Base-by-base conservation (phyloP, 495 filamentous ascomycete species). In the Hamigera avellanea region DNA sequence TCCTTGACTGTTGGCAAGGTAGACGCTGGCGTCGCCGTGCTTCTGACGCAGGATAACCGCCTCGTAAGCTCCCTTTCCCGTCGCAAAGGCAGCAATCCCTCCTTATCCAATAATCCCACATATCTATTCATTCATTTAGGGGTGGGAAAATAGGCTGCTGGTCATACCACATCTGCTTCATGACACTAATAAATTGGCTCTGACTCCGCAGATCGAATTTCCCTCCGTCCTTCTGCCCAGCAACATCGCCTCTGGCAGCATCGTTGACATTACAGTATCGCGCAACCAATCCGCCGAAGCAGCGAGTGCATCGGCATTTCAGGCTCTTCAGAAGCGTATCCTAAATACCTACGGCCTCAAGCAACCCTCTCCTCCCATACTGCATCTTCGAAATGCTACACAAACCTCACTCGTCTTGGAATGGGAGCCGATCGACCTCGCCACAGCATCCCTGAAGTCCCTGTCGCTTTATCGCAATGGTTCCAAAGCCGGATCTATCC, bases 1-100 rank as follows among this genome's bases (percentile, higher is more conserved):
- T 96, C 91, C 31, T 76, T 98, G 54, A 98, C 91, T 29, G 93
- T 98, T 55, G 91, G 91, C 66, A 98, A 98, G 69, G 91, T 98
- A 61, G 91, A 98, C 59, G 91, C 91, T 48, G 91, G 91, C 59
- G 87, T 98, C 49, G 93, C 91, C 32, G 93, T 98, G 37, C 77
- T 98, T 36, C 72, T 98, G 39, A 98, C 91, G 26, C 82, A 94
- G 49, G 91, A 98, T 64, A 96, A 96, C 66, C 80, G 91, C 45
- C 71, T 98, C 48, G 91, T 95, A 76, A 58, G 77, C 59, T 45
- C 12, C 41, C 48, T 35, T 23, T 40, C 49, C 46, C 31, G 33
- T 39, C 46, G 41, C 28, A 30, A 13, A 30, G 21, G 9, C 21
- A 23, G 21, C 9, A 9, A 23, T 5, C 4, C 21, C 21, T 23